Evolutionary conservation across 768 basidiomycete genomes (phyloP).

Genomic region (Boletus tomentosulus): DNA sequence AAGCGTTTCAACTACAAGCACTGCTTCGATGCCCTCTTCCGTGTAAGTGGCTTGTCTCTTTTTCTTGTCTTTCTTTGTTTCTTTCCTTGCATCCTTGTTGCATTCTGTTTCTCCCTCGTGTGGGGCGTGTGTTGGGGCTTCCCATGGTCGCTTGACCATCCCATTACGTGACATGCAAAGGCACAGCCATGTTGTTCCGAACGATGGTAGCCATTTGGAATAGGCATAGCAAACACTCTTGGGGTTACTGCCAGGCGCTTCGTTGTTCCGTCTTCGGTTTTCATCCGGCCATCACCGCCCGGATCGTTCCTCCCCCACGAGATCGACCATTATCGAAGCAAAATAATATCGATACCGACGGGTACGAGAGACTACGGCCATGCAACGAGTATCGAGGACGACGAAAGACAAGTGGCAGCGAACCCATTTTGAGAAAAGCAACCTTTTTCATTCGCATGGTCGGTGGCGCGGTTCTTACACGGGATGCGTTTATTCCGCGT

Average conservation of each 20-base stretch:
- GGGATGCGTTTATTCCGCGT: too few species aligned
- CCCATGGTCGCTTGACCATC: neutral
- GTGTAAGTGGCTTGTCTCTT: constrained; percentile 53
- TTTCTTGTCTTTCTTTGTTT: neutral
- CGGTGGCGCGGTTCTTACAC: too few species aligned
- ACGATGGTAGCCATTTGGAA: neutral
- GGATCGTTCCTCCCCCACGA: too few species aligned
- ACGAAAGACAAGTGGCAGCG: too few species aligned
- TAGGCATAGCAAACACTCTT: neutral
- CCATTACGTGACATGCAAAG: neutral
- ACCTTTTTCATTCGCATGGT: too few species aligned
- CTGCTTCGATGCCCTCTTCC: constrained; percentile 81
- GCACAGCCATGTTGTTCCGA: neutral
- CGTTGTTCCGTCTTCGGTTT: neutral
- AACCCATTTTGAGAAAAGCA: neutral
- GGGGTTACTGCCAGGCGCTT: neutral
- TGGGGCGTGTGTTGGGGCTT: neutral
- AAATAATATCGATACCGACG: too few species aligned
- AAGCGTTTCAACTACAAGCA: constrained; percentile 89
- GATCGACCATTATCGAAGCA: too few species aligned
- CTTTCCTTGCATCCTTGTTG: neutral
- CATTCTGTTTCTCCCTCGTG: neutral
- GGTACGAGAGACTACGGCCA: too few species aligned
- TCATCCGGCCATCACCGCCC: too few species aligned
- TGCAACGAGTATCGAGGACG: too few species aligned